Percentiles rank a stretch among this genome's conserved stretches.
Evolutionary conservation across 495 filamentous ascomycete species (phyloP).

Genomic region (Xylaria castorea): DNA sequence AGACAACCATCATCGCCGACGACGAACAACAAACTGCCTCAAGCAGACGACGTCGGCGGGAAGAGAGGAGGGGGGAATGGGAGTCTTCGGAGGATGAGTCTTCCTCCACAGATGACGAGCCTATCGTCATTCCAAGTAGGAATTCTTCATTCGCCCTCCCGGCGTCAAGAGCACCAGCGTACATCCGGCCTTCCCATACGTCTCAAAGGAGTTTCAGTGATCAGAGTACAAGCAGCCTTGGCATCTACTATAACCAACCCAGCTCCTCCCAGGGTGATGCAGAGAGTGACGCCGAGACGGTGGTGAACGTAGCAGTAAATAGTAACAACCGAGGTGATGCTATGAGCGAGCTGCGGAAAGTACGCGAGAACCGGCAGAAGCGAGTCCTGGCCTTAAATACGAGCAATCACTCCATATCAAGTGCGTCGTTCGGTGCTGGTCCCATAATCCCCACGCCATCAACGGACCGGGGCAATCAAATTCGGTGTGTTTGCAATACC

Average conservation of each 20-base stretch:
- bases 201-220: constrained; percentile 57
- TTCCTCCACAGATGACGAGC: constrained; percentile 70
- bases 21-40: constrained; percentile 42
- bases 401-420: constrained; percentile 28
- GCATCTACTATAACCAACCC: constrained; percentile 39
- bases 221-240: constrained; percentile 50
- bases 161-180: constrained; percentile 54
- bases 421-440: constrained; percentile 34
- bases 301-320: constrained; percentile 53
- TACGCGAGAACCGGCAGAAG: constrained; percentile 69
- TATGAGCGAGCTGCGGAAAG: constrained; percentile 71
- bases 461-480: constrained; percentile 62
- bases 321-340: constrained; percentile 52
- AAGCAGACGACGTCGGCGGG: constrained; percentile 32
- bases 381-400: constrained; percentile 43
- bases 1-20: constrained; percentile 66
- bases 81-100: constrained; percentile 53
- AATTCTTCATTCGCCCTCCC: constrained; percentile 67
- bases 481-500: constrained; percentile 77
- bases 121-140: constrained; percentile 68
- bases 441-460: constrained; percentile 65
- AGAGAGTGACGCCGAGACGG: constrained; percentile 65
- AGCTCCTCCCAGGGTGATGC: constrained; percentile 26
- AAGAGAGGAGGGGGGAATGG: constrained; percentile 41
- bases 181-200: constrained; percentile 60